phyloP scores from a whole-genome alignment of 108 stramenopile species.

The Fragilariopsis cylindrus region DNA sequence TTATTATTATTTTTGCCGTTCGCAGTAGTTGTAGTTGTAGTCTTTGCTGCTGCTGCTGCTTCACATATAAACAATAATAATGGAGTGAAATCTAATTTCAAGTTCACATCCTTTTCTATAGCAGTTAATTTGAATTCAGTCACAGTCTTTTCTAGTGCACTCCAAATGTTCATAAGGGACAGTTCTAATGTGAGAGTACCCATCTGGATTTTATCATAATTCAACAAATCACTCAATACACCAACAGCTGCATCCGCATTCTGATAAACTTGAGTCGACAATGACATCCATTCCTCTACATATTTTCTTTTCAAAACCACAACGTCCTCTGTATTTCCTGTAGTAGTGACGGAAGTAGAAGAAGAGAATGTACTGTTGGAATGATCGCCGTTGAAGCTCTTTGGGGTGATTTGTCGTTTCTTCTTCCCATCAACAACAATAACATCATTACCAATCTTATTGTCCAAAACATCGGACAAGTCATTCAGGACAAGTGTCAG shows the following conservation, averaged over 20 bases:
- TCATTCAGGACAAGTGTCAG: constrained; percentile 40
- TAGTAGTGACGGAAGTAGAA: not conserved
- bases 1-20: too few species aligned
- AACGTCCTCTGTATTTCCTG: not conserved
- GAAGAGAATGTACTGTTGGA: not conserved
- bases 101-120: constrained; percentile 22
- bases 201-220: constrained; percentile 52
- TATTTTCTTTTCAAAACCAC: not conserved
- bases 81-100: constrained; percentile 16
- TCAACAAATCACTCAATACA: constrained; percentile 49
- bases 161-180: constrained; percentile 29
- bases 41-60: too few species aligned
- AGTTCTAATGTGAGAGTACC: constrained; percentile 33
- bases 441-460: not conserved
- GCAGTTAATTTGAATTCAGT: constrained; percentile 35
- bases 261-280: constrained; percentile 15
- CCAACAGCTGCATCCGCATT: constrained; percentile 41
- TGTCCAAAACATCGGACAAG: constrained; percentile 7
- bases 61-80: not conserved
- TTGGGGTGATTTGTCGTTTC: too few species aligned
- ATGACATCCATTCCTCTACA: constrained; percentile 5
- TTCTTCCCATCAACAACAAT: not conserved
- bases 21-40: too few species aligned
- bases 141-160: constrained; percentile 12
- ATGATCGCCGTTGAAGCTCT: not conserved